Evolutionary conservation across 257 asterid genomes (phyloP).

Genomic region (Linderniella brevidens): DNA sequence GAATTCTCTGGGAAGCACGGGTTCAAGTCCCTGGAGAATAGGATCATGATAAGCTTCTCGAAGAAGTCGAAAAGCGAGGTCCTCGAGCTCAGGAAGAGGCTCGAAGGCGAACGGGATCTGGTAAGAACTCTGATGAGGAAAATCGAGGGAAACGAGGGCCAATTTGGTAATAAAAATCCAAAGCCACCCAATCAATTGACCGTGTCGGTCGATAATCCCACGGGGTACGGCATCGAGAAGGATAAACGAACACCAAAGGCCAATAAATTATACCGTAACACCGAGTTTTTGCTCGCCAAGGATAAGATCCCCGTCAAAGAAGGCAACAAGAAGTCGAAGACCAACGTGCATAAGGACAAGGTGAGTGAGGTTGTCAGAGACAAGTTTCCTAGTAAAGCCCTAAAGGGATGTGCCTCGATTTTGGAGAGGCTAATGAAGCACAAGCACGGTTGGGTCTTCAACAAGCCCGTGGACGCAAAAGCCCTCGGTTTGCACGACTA

Average conservation of each 20-base stretch:
- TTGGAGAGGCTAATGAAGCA: slow-evolving; percentile 58
- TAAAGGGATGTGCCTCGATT: slow-evolving; percentile 31
- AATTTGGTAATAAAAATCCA: slow-evolving; percentile 12
- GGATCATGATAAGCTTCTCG: slow-evolving; percentile 41
- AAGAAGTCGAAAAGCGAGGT: slow-evolving; percentile 53
- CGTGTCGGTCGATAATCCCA: slow-evolving; percentile 21
- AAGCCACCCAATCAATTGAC: slow-evolving; percentile 49
- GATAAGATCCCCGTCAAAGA: slow-evolving; percentile 41
- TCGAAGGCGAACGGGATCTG: slow-evolving; percentile 54
- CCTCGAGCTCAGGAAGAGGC: slow-evolving; percentile 51
- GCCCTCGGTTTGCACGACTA: slow-evolving; percentile 39
- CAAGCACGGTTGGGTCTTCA: slow-evolving; percentile 52
- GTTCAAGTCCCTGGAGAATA: slow-evolving; percentile 30
- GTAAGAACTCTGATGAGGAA: slow-evolving; percentile 49
- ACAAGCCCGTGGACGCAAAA: slow-evolving; percentile 41
- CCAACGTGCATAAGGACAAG: slow-evolving; percentile 22
- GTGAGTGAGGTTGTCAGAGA: slow-evolving; percentile 15
- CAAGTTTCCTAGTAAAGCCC: slow-evolving; percentile 20
- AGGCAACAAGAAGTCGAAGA: slow-evolving; percentile 35
- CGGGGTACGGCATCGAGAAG: slow-evolving; percentile 24
- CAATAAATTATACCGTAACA: slow-evolving; percentile 36
- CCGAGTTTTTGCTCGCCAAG: slow-evolving; percentile 51
- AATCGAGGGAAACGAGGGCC: slow-evolving; percentile 43
- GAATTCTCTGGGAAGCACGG: slow-evolving; percentile 25
- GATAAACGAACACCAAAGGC: slow-evolving; percentile 68